Evolutionary conservation across 106 monocot genomes (phyloP).

Genomic region (Hemerocallis citrina): DNA sequence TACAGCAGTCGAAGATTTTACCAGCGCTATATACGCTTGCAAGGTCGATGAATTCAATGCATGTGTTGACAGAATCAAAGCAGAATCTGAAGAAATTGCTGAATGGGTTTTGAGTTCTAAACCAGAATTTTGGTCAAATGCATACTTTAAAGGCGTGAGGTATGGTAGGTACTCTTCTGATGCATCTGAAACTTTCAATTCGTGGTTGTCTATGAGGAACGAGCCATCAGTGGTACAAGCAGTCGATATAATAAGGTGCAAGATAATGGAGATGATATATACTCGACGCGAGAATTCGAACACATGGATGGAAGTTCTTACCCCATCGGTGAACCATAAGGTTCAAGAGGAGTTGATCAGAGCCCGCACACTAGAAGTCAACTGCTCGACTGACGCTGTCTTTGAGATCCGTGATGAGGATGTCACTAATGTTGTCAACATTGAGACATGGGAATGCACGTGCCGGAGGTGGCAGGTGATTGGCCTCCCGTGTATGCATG

Average conservation of each 20-base stretch:
- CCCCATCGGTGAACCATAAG: slow-evolving; percentile 57
- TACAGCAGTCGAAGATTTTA: slow-evolving; percentile 38
- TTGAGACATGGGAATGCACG: slow-evolving; percentile 81
- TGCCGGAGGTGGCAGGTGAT: slow-evolving; percentile 79
- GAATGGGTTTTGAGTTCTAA: slow-evolving; percentile 70
- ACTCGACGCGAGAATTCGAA: slow-evolving; percentile 53
- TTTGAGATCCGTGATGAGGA: slow-evolving; percentile 66
- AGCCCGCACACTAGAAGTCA: slow-evolving; percentile 39
- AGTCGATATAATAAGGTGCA: slow-evolving; percentile 80
- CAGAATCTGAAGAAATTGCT: slow-evolving; percentile 55
- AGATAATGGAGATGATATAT: slow-evolving; percentile 92
- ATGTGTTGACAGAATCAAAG: slow-evolving; percentile 57
- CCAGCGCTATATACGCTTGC: slow-evolving; percentile 48
- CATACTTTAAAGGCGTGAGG: slow-evolving; percentile 75
- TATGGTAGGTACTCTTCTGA: slow-evolving; percentile 50
- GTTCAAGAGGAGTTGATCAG: slow-evolving; percentile 47
- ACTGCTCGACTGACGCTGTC: slow-evolving; percentile 32
- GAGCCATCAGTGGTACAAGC: slow-evolving; percentile 82
- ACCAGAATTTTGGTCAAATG: slow-evolving; percentile 86
- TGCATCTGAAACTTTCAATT: slow-evolving; percentile 38
- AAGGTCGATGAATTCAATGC: slow-evolving; percentile 75
- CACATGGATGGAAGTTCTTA: slow-evolving; percentile 63
- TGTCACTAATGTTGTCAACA: slow-evolving; percentile 39
- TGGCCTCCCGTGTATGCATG: slow-evolving; percentile 81
- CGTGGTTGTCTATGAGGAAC: slow-evolving; percentile 63